Evolutionary conservation across 1,284 basidiomycete genomes (phyloP), one percentile per base, ranked within the genome.

Genomic region (Cystobasidium sp.): DNA sequence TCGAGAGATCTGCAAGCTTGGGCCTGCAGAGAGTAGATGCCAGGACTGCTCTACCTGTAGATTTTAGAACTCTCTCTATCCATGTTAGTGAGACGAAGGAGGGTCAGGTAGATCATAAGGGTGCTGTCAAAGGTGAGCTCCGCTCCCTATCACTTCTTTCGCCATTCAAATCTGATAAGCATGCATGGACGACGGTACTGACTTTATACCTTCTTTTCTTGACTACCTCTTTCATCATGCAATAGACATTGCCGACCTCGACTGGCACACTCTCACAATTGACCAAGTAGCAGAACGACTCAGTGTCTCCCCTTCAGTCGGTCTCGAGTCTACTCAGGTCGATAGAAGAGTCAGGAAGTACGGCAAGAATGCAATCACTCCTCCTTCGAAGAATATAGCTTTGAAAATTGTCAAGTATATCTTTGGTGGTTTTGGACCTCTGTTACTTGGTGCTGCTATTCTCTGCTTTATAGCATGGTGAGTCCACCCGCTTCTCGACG

Each of bases 341-440:
- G 78, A 82, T 51, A 84, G 86, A 51, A 82, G 81, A 6, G 75
- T 81, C 37, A 76, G 82, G 7, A 83, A 82, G 69, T 81, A 86
- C 24, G 86, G 86, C 12, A 85, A 82, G 78, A 88, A 88, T 76
- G 78, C 84, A 52, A 85, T 88, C 37, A 84, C 84, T 8, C 84
- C 85, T 4, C 84, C 86, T 31, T 84, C 84, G 16, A 86, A 62
- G 16, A 76, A 75, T 44, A 49, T 77, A 73, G 71, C 77, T 65
- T 69, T 70, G 44, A 80, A 80, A 74, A 76, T 84, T 78, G 75
- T 85, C 61, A 79, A 79, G 41, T 86, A 85, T 80, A 76, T 85
- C 22, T 84, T 86, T 68, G 84, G 85, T 44, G 85, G 85, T 0
- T 88, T 88, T 76, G 88, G 88, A 0, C 85, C 84, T 55, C 82